These are phyloP conservation scores for Fagopyrum homotropicum DNA, from an alignment of 148 eudicot species.

Conservation along the genomic window DNA sequence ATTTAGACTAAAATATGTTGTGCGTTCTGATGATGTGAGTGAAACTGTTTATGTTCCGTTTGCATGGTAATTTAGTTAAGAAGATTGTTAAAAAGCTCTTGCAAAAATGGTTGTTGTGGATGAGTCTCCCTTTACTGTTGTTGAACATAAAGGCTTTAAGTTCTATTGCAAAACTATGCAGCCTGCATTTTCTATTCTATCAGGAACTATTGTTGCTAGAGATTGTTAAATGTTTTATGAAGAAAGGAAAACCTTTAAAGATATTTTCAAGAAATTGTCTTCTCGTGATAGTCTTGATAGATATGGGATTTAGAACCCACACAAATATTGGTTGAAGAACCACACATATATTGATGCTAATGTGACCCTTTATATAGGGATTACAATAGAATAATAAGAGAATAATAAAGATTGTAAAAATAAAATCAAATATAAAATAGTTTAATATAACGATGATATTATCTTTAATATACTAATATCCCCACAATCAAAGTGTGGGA, in stretches of 20 bases:
- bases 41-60: neutral
- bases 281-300: neutral
- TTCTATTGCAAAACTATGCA: neutral
- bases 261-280: neutral
- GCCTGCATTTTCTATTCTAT: too few species aligned
- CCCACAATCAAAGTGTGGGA: too few species aligned
- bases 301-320: neutral
- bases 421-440: too few species aligned
- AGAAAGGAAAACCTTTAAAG: neutral
- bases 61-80: neutral
- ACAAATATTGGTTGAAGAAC: too few species aligned
- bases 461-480: too few species aligned
- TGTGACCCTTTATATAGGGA: too few species aligned
- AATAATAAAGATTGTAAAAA: too few species aligned
- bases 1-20: too few species aligned
- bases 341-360: too few species aligned
- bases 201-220: neutral
- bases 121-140: neutral
- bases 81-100: neutral
- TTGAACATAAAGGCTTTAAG: neutral
- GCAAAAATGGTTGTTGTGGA: neutral
- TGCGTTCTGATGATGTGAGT: neutral
- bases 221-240: neutral
- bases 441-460: too few species aligned
- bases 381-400: too few species aligned